Conservation (phyloP, 108 stramenopile genomes). For the Epithemia pelagica region DNA sequence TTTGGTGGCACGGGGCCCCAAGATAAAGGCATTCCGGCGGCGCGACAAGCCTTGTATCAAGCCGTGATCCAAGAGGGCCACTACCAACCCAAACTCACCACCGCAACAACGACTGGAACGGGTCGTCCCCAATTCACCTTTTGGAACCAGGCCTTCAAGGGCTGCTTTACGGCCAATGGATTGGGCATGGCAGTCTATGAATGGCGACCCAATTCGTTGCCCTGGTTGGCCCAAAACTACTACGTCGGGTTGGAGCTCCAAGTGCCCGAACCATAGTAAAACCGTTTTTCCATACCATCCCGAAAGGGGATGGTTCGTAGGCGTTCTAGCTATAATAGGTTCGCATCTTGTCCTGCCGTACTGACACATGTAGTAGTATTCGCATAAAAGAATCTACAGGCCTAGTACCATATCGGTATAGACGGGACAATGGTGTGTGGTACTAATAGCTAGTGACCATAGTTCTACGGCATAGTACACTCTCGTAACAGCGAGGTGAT, state of each 20-base stretch:
- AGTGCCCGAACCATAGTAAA: too few relatives aligned
- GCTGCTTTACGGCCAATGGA: conserved; percentile 66
- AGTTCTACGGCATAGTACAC: too few relatives aligned
- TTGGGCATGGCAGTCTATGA: conserved; percentile 84
- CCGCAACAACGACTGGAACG: conserved; percentile 37
- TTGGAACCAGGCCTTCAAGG: conserved; percentile 67
- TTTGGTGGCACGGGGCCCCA: conserved; percentile 64
- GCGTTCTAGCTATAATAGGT: too few relatives aligned
- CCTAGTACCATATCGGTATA: too few relatives aligned
- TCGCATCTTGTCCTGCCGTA: too few relatives aligned
- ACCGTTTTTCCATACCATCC: too few relatives aligned
- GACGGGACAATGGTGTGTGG: too few relatives aligned
- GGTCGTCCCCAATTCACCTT: conserved; percentile 80
- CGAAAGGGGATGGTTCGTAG: too few relatives aligned
- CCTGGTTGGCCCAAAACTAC: conserved; percentile 34
- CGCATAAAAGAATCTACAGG: too few relatives aligned
- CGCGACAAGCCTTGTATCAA: conserved; percentile 65
- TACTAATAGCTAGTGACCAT: too few relatives aligned
- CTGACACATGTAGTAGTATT: too few relatives aligned
- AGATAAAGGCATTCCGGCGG: conserved; percentile 57
- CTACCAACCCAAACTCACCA: conserved; percentile 51
- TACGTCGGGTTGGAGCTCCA: conserved; percentile 77
- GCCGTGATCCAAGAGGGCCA: conserved; percentile 55
- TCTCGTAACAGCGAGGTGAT: too few relatives aligned
- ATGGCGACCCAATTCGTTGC: conserved; percentile 42